These are phyloP conservation scores for Spiraea crenata DNA, from an alignment of 331 rosid species.

Conservation along the genomic window DNA sequence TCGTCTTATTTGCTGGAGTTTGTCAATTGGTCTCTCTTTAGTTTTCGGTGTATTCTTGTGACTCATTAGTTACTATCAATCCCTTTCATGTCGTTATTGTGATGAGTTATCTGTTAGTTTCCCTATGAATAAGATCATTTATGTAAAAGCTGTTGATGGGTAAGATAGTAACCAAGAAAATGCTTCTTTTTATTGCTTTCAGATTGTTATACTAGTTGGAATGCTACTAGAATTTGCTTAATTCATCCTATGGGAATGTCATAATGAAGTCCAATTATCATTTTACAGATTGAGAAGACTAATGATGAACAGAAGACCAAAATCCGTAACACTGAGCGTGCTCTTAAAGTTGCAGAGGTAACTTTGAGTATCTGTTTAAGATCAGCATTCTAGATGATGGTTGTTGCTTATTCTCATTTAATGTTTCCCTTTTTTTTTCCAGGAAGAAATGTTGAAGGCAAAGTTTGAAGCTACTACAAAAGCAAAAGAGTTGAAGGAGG, in stretches of 20 bases:
- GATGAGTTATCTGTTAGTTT: background rate
- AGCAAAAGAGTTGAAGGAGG: constrained; percentile 62
- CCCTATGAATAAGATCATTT: background rate
- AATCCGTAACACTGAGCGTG: constrained; percentile 70
- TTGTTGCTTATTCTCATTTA: constrained; percentile 23
- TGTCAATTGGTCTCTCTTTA: background rate
- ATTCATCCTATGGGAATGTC: constrained; percentile 10
- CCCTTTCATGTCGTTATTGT: background rate
- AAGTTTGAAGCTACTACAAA: constrained; percentile 67
- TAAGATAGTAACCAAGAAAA: background rate
- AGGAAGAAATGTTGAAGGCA: constrained; percentile 89
- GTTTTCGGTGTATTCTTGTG: background rate
- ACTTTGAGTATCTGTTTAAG: constrained; percentile 21
- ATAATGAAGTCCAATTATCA: constrained; percentile 22
- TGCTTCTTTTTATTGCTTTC: background rate
- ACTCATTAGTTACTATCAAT: background rate
- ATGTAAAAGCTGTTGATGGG: background rate
- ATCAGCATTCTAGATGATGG: constrained; percentile 30
- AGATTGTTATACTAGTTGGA: background rate
- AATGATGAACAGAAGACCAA: constrained; percentile 67
- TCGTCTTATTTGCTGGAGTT: background rate
- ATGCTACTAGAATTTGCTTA: constrained; percentile 13
- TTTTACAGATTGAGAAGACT: constrained; percentile 62
- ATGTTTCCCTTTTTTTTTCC: constrained; percentile 13
- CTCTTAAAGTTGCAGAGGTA: constrained; percentile 95